Conservation (phyloP, 805 yeast species). For the Teunomyces gatunensis region DNA sequence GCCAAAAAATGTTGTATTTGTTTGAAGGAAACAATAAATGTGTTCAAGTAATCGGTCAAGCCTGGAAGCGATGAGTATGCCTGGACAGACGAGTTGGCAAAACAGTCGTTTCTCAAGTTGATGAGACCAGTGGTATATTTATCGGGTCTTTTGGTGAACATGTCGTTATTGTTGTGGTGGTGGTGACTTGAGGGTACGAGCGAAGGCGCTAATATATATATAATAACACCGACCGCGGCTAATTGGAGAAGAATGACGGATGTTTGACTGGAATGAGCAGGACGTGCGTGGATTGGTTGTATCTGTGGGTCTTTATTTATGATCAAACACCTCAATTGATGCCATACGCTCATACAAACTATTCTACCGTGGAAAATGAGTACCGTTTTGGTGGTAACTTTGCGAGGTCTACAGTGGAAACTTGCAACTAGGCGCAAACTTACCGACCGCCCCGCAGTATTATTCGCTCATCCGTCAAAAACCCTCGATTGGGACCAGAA, state of each 20-base stretch:
- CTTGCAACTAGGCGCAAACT: not conserved
- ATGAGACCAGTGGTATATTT: slow-evolving; percentile 77
- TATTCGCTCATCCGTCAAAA: not conserved
- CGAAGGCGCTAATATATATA: slow-evolving; percentile 14
- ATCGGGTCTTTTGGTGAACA: slow-evolving; percentile 60
- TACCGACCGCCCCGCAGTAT: not conserved
- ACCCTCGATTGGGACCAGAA: no score
- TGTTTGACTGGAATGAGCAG: not conserved
- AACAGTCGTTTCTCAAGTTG: slow-evolving; percentile 85
- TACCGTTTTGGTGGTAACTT: no score
- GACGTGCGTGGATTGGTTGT: not conserved
- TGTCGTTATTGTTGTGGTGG: slow-evolving; percentile 9
- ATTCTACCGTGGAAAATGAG: no score
- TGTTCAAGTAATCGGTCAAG: slow-evolving; percentile 54
- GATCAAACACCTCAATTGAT: slow-evolving; percentile 1
- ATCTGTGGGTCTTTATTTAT: not conserved
- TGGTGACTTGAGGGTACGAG: not conserved
- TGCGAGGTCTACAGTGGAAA: no score
- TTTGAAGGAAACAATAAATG: slow-evolving; percentile 29
- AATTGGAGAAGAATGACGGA: not conserved
- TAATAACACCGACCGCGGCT: slow-evolving; percentile 4
- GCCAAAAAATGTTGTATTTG: slow-evolving; percentile 17
- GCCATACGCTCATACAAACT: slow-evolving; percentile 1
- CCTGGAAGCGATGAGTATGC: slow-evolving; percentile 65
- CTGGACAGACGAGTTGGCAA: slow-evolving; percentile 86